A percentile compares a stretch with the other conserved stretches of the same genome.
Evolutionary conservation across 1,284 basidiomycete species (phyloP).

Genomic region (Mycosarcoma mackinlayi): DNA sequence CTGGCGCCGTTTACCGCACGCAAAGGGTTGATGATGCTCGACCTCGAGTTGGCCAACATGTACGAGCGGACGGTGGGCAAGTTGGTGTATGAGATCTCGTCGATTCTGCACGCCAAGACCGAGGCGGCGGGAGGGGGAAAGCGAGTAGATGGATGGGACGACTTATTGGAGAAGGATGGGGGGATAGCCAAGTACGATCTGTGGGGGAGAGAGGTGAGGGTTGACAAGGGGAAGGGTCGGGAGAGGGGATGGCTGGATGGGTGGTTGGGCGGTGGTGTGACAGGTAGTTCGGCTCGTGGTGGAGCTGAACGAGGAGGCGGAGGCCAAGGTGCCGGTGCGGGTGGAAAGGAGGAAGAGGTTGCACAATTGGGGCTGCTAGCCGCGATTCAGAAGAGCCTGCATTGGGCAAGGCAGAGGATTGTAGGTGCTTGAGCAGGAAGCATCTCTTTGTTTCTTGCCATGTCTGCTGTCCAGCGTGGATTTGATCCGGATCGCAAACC

Average conservation of each 20-base stretch:
- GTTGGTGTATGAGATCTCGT: slow-evolving; percentile 14
- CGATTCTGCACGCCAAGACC: slow-evolving; percentile 2
- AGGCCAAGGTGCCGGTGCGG: slow-evolving; percentile 1
- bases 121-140: background rate
- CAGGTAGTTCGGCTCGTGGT: background rate
- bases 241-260: slow-evolving; percentile 8
- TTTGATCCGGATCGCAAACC: too few relatives aligned
- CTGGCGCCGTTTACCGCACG: slow-evolving; percentile 57
- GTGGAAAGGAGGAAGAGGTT: too few relatives aligned
- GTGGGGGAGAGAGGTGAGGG: slow-evolving; percentile 32
- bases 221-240: background rate
- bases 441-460: too few relatives aligned
- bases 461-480: background rate
- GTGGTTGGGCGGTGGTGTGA: slow-evolving; percentile 20
- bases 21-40: slow-evolving; percentile 45
- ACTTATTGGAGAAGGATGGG: background rate
- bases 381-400: slow-evolving; percentile 37
- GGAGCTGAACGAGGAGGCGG: background rate
- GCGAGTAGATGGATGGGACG: slow-evolving; percentile 8
- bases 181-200: slow-evolving; percentile 27
- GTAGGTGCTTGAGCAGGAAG: slow-evolving; percentile 13
- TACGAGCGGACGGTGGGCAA: slow-evolving; percentile 15
- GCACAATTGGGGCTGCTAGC: slow-evolving; percentile 20
- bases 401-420: slow-evolving; percentile 35
- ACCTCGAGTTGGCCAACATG: slow-evolving; percentile 32